Percentiles rank a stretch among this genome's conserved stretches.
phyloP scores from a whole-genome alignment of 2,329 filamentous ascomycete genomes.

The Aspergillus sclerotialis region DNA sequence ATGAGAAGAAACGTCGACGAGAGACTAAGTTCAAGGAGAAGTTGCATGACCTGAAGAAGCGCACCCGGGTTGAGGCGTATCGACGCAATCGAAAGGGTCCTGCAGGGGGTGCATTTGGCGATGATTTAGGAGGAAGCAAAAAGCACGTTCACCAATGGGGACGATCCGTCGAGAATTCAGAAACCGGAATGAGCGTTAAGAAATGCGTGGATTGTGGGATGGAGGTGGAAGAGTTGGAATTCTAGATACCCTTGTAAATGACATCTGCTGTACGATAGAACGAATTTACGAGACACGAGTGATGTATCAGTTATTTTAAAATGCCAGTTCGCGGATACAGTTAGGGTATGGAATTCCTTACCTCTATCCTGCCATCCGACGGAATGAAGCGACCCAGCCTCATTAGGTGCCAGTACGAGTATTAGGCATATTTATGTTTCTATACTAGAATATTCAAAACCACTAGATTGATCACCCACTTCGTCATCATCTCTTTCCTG shows the following conservation, averaged over 20 bases:
- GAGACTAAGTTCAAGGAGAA: conserved; percentile 89
- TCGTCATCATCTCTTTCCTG: conserved; percentile 40
- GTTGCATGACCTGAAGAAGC: conserved; percentile 82
- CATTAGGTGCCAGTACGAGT: too few relatives aligned
- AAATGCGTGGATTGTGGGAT: conserved; percentile 61
- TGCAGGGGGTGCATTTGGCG: conserved; percentile 60
- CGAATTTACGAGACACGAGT: conserved; percentile 4
- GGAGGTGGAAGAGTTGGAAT: conserved; percentile 61
- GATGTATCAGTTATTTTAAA: not conserved
- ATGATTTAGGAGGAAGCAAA: conserved; percentile 61
- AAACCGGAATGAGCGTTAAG: conserved; percentile 60
- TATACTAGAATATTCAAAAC: too few relatives aligned
- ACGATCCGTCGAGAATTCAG: conserved; percentile 49
- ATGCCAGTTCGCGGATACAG: too few relatives aligned
- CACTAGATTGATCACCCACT: conserved; percentile 6
- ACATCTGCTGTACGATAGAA: conserved; percentile 3
- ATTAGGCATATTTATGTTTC: too few relatives aligned
- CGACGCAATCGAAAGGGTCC: conserved; percentile 57
- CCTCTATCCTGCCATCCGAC: too few relatives aligned
- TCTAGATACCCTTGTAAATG: conserved; percentile 28
- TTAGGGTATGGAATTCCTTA: too few relatives aligned
- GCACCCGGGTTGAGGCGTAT: conserved; percentile 86
- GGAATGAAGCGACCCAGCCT: too few relatives aligned
- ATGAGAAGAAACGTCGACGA: conserved; percentile 75
- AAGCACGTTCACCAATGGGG: conserved; percentile 89